Evolutionary conservation across 441 rosid genomes (phyloP).

Genomic region (Pelargonium hybrid): DNA sequence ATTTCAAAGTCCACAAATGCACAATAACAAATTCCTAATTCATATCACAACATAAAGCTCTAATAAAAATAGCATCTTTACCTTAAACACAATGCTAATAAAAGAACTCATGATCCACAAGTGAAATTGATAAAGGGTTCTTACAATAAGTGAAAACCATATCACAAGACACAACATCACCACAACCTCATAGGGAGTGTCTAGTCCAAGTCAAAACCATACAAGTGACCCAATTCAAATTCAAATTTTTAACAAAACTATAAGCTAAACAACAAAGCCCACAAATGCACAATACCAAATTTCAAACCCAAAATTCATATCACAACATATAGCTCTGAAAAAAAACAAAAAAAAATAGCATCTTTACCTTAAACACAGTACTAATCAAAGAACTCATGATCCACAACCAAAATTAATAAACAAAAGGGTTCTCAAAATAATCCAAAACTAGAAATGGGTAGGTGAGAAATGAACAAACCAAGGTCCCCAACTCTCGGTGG

Average conservation of each 20-base stretch:
- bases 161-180: not conserved
- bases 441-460: slow-evolving; percentile 5
- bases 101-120: not conserved
- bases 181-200: not conserved
- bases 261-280: not conserved
- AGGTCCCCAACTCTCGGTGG: slow-evolving; percentile 76
- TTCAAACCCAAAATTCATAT: not conserved
- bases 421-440: not conserved
- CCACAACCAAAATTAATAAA: not conserved
- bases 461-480: slow-evolving; percentile 38
- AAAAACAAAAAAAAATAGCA: not conserved
- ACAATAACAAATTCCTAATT: not conserved
- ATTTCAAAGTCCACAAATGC: not conserved
- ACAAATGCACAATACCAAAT: not conserved
- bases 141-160: not conserved
- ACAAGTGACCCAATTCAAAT: not conserved
- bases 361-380: not conserved
- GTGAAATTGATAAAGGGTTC: not conserved
- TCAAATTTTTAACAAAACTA: not conserved
- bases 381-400: not conserved
- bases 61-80: not conserved
- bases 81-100: not conserved
- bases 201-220: not conserved
- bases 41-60: not conserved
- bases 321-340: not conserved